Conservation (phyloP, 805 yeast genomes). For the Wickerhamomyces pijperi region DNA sequence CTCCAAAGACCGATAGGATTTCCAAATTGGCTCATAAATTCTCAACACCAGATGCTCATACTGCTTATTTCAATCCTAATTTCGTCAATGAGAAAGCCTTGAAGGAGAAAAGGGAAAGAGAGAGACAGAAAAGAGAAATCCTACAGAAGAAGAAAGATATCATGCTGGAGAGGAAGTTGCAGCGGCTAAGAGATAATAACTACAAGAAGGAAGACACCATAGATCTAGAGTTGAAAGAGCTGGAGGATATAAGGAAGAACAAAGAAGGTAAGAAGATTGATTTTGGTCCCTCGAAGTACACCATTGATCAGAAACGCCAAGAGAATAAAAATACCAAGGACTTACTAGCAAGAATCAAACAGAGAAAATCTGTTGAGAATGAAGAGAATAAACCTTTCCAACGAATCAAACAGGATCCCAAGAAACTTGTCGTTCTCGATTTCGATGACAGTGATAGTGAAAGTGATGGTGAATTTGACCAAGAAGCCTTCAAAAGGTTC, state of each 20-base stretch:
- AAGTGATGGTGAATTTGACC: not conserved
- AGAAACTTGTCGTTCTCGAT: not conserved
- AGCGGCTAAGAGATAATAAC: constrained; percentile 17
- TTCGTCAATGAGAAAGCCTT: constrained; percentile 20
- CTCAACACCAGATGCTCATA: constrained; percentile 29
- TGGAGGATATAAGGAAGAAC: constrained; percentile 4
- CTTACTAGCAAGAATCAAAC: not conserved
- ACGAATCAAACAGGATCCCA: not conserved
- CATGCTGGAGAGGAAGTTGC: constrained; percentile 22
- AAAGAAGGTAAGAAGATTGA: constrained; percentile 1
- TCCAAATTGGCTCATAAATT: constrained; percentile 23
- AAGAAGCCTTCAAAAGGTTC: not conserved
- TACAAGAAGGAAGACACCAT: constrained; percentile 17
- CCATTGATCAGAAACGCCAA: not conserved
- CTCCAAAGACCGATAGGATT: constrained; percentile 15
- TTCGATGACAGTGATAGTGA: not conserved
- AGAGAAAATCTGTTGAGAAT: not conserved
- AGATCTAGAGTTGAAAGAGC: constrained; percentile 19
- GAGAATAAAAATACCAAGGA: not conserved
- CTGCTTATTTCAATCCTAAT: constrained; percentile 40
- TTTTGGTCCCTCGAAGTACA: not conserved
- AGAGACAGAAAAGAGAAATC: constrained; percentile 16
- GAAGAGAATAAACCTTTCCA: not conserved
- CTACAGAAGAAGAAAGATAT: constrained; percentile 19
- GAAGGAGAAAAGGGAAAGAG: constrained; percentile 19